Evolutionary conservation across 2,329 filamentous ascomycete genomes (phyloP).

Genomic region (Talaromyces sp.): DNA sequence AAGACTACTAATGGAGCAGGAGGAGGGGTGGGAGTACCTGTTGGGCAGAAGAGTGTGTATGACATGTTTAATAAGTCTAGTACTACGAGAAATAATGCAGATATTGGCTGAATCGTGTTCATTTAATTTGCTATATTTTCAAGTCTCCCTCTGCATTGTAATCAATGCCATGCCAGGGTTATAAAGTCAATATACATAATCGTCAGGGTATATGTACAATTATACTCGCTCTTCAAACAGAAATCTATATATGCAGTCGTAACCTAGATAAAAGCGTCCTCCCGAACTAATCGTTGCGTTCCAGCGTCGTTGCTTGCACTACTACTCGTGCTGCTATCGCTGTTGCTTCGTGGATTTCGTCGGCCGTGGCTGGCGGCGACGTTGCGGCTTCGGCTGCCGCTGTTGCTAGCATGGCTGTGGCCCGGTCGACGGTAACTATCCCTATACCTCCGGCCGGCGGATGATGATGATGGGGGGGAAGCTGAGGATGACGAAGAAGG

Average conservation of each 20-base stretch:
- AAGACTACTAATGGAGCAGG: neutral
- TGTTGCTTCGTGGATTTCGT: conserved; percentile 7
- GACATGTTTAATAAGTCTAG: conserved; percentile 40
- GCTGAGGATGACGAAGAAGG: conserved; percentile 24
- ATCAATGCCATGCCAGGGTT: neutral
- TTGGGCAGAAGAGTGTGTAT: conserved; percentile 64
- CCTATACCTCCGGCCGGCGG: conserved; percentile 6
- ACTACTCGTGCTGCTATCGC: conserved; percentile 15
- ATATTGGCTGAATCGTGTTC: neutral
- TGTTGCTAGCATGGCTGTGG: conserved; percentile 16
- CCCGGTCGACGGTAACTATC: conserved; percentile 25
- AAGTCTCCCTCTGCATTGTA: neutral
- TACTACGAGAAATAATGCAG: neutral
- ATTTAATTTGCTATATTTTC: neutral
- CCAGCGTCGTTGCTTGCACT: conserved; percentile 13
- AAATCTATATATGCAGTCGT: neutral
- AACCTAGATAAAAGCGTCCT: conserved; percentile 12
- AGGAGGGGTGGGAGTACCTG: conserved; percentile 42
- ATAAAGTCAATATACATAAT: neutral
- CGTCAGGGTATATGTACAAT: neutral
- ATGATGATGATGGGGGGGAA: conserved; percentile 19
- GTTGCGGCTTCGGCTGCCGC: neutral
- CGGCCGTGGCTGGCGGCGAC: neutral
- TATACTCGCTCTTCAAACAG: conserved; percentile 1
- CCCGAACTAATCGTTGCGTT: conserved; percentile 10